Base-by-base conservation (phyloP, 2,329 filamentous ascomycete species). In the Xylariomycetidae sp. region DNA sequence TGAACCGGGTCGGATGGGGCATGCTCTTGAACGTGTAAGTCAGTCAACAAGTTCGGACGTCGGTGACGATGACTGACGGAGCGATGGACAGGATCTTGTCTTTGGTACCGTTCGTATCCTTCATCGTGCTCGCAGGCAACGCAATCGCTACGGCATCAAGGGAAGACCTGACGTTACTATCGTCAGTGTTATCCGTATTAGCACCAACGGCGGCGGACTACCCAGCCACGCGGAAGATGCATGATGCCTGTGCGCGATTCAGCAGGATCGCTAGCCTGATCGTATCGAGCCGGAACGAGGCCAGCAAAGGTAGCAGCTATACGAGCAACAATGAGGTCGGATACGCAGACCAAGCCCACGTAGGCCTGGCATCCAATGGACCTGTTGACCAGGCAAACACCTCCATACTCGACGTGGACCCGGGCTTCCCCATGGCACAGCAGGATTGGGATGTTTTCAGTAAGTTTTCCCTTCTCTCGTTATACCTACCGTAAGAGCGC, bases 401-500 rank as follows among this genome's bases (percentile, higher is more conserved):
- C n/a, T n/a, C n/a, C n/a, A n/a, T n/a, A n/a, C n/a, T n/a, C n/a
- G n/a, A n/a, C n/a, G n/a, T n/a, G n/a, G 48, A 44, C 17, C 48
- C 44, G 19, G 34, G 35, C 2, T 47, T 48, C 23, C 47, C 49
- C 3, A 52, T 52, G 47, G 49, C 43, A 6, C 48, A 46, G 19
- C 47, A 50, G 19, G 47, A 52, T 18, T 51, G 48, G 49, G 49
- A 52, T 19, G 47, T 34, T 23, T 37, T 44, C n/a, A 52, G n/a
- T n/a, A n/a, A n/a, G n/a, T n/a, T n/a, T n/a, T n/a, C n/a, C n/a
- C n/a, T n/a, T n/a, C n/a, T n/a, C n/a, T n/a, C n/a, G n/a, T n/a
- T n/a, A n/a, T n/a, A n/a, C n/a, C n/a, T n/a, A n/a, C n/a, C n/a
- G n/a, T n/a, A n/a, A n/a, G n/a, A n/a, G n/a, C n/a, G n/a, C n/a